phyloP scores from a whole-genome alignment of 768 basidiomycete genomes.

The Paxillus ammoniavirescens region DNA sequence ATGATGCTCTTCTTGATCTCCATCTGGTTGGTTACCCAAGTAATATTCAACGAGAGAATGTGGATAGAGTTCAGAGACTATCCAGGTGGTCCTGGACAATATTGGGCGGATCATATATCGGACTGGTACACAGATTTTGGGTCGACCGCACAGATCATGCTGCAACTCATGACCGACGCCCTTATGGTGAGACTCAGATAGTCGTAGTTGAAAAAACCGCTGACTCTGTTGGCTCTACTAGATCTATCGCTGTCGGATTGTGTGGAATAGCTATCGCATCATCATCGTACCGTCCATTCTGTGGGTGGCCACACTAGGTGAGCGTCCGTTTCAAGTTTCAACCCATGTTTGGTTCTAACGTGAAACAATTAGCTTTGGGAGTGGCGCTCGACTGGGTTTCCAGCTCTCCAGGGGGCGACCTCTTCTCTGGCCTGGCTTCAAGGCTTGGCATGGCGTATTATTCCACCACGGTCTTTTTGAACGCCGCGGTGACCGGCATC shows the following conservation, averaged over 20 bases:
- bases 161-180: conserved; percentile 35
- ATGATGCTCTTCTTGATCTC: conserved; percentile 29
- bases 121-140: conserved; percentile 1
- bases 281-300: conserved; percentile 18
- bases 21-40: conserved; percentile 22
- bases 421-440: conserved; percentile 14
- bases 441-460: conserved; percentile 20
- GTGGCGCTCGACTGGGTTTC: conserved; percentile 12
- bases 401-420: conserved; percentile 15
- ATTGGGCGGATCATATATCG: conserved; percentile 25
- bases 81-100: conserved; percentile 36
- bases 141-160: too few relatives aligned
- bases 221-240: conserved; percentile 20
- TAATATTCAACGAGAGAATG: conserved; percentile 27
- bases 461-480: conserved; percentile 17
- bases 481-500: conserved; percentile 16
- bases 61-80: conserved; percentile 33
- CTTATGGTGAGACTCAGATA: conserved; percentile 32
- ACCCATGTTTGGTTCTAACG: neutral
- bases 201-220: neutral
- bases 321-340: neutral
- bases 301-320: conserved; percentile 26
- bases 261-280: conserved; percentile 27
- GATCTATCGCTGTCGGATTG: conserved; percentile 39
- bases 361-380: conserved; percentile 15